Evolutionary conservation across 179 eudicot genomes (phyloP).

Genomic region (Carnegiea gigantea): DNA sequence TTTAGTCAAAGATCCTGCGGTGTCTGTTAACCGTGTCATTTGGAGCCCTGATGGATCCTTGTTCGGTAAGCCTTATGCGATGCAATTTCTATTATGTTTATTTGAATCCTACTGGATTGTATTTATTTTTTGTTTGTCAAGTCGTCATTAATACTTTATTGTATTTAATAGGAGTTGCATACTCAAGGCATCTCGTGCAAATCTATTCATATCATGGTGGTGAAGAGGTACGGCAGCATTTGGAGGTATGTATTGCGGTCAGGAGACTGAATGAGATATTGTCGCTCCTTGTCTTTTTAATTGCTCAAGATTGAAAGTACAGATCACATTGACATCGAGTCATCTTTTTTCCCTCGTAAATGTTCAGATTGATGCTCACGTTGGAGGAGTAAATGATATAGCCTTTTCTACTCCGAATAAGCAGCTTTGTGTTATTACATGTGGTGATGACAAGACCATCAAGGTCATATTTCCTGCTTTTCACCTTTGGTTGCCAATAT

Average conservation of each 20-base stretch:
- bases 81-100: background rate
- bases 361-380: constrained; percentile 74
- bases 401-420: constrained; percentile 82
- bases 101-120: background rate
- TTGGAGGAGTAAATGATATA: constrained; percentile 75
- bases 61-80: constrained; percentile 55
- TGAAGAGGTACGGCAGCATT: constrained; percentile 68
- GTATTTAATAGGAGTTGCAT: constrained; percentile 71
- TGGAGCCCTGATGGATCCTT: constrained; percentile 97
- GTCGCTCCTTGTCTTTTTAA: background rate
- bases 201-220: constrained; percentile 76
- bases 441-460: constrained; percentile 86
- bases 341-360: background rate
- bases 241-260: constrained; percentile 54
- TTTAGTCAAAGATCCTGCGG: constrained; percentile 70
- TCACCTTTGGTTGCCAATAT: constrained; percentile 10
- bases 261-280: background rate
- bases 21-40: constrained; percentile 79
- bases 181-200: constrained; percentile 87
- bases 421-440: constrained; percentile 78
- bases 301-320: background rate
- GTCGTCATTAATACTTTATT: background rate
- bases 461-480: constrained; percentile 42
- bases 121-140: background rate
- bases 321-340: background rate